Percentiles rank a stretch among this genome's conserved stretches.
Evolutionary conservation across 2,329 filamentous ascomycete genomes (phyloP).

Genomic region (Sclerotinia nivalis): DNA sequence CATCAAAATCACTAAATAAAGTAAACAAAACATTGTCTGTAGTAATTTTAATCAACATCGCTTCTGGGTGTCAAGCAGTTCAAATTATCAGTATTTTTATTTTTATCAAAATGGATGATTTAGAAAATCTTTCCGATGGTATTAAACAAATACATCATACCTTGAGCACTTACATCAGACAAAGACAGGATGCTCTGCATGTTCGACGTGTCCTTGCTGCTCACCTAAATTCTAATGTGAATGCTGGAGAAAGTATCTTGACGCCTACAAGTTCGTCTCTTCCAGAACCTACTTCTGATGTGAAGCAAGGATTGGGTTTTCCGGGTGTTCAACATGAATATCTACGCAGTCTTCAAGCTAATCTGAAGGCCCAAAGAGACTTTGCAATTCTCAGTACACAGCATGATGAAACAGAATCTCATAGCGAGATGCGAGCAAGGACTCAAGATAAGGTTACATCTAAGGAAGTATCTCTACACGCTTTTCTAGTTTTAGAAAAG

Average conservation of each 20-base stretch:
- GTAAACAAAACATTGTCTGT: conserved; percentile 1
- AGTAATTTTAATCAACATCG: neutral
- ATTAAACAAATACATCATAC: conserved; percentile 46
- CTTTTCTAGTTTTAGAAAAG: conserved; percentile 54
- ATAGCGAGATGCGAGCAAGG: conserved; percentile 26
- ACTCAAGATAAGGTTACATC: conserved; percentile 25
- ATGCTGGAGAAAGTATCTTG: conserved; percentile 43
- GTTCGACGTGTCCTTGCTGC: conserved; percentile 57
- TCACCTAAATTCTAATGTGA: conserved; percentile 52
- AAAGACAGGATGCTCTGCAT: conserved; percentile 57
- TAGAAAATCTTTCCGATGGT: conserved; percentile 40
- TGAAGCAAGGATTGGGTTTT: conserved; percentile 42
- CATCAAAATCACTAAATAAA: neutral
- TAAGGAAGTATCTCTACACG: conserved; percentile 45
- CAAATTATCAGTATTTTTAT: neutral
- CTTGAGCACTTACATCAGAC: conserved; percentile 56
- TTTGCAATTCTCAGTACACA: conserved; percentile 42
- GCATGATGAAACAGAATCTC: conserved; percentile 25
- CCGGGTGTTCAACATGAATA: conserved; percentile 57
- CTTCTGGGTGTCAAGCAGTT: neutral
- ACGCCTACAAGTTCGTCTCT: conserved; percentile 48
- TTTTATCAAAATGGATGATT: conserved; percentile 31
- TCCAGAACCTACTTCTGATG: conserved; percentile 44
- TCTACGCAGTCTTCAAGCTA: conserved; percentile 54
- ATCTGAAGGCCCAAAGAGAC: conserved; percentile 52